Percentiles rank a stretch among this genome's conserved stretches.
Evolutionary conservation across 164 flowering plant species (phyloP).

Genomic region (Magnolia kwangsiensis): DNA sequence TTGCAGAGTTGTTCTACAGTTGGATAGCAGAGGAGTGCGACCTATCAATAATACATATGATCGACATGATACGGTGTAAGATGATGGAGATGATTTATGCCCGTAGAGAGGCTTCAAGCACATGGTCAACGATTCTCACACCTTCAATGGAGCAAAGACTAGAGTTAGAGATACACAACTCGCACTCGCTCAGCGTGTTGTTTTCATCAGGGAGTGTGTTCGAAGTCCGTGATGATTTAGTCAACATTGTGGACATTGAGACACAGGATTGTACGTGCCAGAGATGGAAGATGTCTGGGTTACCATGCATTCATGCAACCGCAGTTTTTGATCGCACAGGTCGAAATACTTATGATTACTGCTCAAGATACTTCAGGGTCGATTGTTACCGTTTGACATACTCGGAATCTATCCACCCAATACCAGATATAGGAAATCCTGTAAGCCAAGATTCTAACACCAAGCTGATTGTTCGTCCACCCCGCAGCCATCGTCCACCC

Average conservation of each 20-base stretch:
- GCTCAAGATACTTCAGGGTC: slow-evolving; percentile 40
- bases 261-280: slow-evolving; percentile 48
- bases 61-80: slow-evolving; percentile 7
- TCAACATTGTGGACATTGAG: slow-evolving; percentile 41
- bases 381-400: slow-evolving; percentile 41
- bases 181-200: slow-evolving; percentile 38
- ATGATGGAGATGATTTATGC: slow-evolving; percentile 14
- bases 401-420: slow-evolving; percentile 42
- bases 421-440: slow-evolving; percentile 20
- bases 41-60: slow-evolving; percentile 2
- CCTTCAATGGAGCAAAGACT: slow-evolving; percentile 50
- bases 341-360: slow-evolving; percentile 40
- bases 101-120: slow-evolving; percentile 11
- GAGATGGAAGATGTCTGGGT: slow-evolving; percentile 47
- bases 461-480: slow-evolving; percentile 41
- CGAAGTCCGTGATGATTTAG: slow-evolving; percentile 46
- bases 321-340: slow-evolving; percentile 46
- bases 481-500: not conserved
- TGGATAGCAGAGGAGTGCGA: slow-evolving; percentile 7
- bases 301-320: slow-evolving; percentile 67
- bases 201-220: slow-evolving; percentile 44
- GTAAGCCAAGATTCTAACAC: slow-evolving; percentile 16
- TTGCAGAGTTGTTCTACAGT: slow-evolving; percentile 49
- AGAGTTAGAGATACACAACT: slow-evolving; percentile 31
- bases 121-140: slow-evolving; percentile 46